These are phyloP conservation scores for Salix koriyanagi DNA, from an alignment of 345 rosid species.

Conservation along the genomic window DNA sequence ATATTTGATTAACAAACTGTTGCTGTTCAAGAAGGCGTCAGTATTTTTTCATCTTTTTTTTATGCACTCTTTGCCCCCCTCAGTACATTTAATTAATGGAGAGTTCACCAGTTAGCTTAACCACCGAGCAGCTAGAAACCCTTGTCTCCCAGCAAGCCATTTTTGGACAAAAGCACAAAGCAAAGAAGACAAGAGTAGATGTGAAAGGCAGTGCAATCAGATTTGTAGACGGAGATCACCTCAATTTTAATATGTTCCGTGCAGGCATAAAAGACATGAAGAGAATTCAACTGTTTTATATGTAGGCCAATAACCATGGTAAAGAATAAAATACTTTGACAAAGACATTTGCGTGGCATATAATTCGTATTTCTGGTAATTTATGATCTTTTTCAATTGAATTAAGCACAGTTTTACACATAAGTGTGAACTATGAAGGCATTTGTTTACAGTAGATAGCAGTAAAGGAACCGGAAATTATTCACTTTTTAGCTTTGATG, in stretches of 20 bases:
- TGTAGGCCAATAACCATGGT: slow-evolving; percentile 13
- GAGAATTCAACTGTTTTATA: slow-evolving; percentile 16
- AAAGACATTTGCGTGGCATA: not conserved
- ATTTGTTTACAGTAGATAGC: not conserved
- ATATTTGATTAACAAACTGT: too few relatives aligned
- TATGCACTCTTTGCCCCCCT: too few relatives aligned
- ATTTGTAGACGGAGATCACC: not conserved
- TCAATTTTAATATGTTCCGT: slow-evolving; percentile 13
- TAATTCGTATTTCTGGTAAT: not conserved
- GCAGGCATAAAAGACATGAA: slow-evolving; percentile 16
- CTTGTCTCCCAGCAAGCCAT: slow-evolving; percentile 13
- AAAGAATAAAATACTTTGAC: slow-evolving; percentile 14
- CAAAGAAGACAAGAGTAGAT: not conserved
- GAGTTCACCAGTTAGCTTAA: not conserved
- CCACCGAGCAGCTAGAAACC: slow-evolving; percentile 1
- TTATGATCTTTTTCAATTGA: too few relatives aligned
- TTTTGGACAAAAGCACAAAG: not conserved
- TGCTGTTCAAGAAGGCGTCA: too few relatives aligned
- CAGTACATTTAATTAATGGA: too few relatives aligned
- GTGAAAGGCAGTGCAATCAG: slow-evolving; percentile 6
- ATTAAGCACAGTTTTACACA: not conserved
- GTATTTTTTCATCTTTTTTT: too few relatives aligned
- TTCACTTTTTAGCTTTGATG: slow-evolving; percentile 6
- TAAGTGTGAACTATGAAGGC: not conserved
- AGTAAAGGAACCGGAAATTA: not conserved